These are phyloP conservation scores for Syncephalastrum monosporum DNA, from an alignment of 371 early-diverging fungal species.

Conservation along the genomic window DNA sequence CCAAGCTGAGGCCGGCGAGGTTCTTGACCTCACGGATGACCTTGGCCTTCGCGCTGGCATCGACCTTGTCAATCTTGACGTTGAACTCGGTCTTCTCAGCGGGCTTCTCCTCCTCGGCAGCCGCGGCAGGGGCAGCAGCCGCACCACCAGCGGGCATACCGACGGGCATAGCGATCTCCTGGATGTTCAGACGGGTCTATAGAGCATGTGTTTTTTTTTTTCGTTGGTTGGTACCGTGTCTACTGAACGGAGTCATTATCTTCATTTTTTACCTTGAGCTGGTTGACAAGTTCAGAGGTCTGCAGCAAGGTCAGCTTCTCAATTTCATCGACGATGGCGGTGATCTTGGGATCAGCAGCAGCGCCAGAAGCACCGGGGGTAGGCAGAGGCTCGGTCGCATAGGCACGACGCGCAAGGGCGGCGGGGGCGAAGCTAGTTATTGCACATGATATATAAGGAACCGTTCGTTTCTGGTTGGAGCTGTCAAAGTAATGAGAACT, in stretches of 20 bases:
- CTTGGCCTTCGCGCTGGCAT: slow-evolving; percentile 95
- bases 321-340: slow-evolving; percentile 87
- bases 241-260: background rate
- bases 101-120: slow-evolving; percentile 79
- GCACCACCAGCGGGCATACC: slow-evolving; percentile 67
- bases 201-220: background rate
- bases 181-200: slow-evolving; percentile 87
- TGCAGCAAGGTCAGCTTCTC: slow-evolving; percentile 87
- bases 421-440: slow-evolving; percentile 26
- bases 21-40: slow-evolving; percentile 97
- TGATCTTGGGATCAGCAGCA: slow-evolving; percentile 70
- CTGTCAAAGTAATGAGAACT: background rate
- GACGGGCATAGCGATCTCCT: slow-evolving; percentile 88
- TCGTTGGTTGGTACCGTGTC: background rate
- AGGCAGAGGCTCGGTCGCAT: slow-evolving; percentile 47
- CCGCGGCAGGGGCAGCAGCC: slow-evolving; percentile 62
- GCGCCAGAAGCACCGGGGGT: slow-evolving; percentile 57
- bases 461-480: slow-evolving; percentile 1
- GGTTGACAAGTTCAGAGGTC: slow-evolving; percentile 84
- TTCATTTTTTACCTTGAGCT: slow-evolving; percentile 72
- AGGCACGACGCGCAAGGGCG: slow-evolving; percentile 39
- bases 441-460: slow-evolving; percentile 6
- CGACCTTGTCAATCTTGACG: slow-evolving; percentile 95
- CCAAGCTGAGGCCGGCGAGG: slow-evolving; percentile 91
- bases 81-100: slow-evolving; percentile 92